These are phyloP conservation scores for Candida odintsovae DNA, from an alignment of 805 yeast species.

Conservation along the genomic window DNA sequence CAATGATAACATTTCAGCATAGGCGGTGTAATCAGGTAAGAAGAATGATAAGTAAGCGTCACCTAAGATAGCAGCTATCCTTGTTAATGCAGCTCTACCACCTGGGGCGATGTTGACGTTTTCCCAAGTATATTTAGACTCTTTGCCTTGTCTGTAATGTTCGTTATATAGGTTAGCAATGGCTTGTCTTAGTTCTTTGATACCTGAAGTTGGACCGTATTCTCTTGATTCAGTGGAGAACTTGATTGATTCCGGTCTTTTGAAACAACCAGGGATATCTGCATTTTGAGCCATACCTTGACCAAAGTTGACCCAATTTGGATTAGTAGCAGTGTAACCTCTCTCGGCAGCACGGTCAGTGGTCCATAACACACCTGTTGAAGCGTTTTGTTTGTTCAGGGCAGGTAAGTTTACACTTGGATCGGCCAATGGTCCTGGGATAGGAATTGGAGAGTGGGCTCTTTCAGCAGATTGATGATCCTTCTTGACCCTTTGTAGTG, in stretches of 20 bases:
- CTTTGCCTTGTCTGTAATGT: slow-evolving; percentile 41
- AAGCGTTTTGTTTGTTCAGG: slow-evolving; percentile 49
- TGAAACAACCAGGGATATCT: slow-evolving; percentile 51
- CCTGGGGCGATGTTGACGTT: slow-evolving; percentile 63
- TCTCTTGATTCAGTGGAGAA: slow-evolving; percentile 45
- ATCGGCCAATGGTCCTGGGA: slow-evolving; percentile 40
- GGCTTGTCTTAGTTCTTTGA: slow-evolving; percentile 47
- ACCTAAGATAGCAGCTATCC: slow-evolving; percentile 54
- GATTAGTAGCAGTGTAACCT: slow-evolving; percentile 36
- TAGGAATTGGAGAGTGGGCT: slow-evolving; percentile 40
- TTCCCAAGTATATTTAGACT: slow-evolving; percentile 51
- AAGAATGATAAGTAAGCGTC: slow-evolving; percentile 57
- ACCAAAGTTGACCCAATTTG: slow-evolving; percentile 52
- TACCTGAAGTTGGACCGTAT: slow-evolving; percentile 57
- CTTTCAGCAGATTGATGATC: slow-evolving; percentile 7
- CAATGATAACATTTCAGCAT: slow-evolving; percentile 57
- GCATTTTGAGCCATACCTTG: slow-evolving; percentile 66
- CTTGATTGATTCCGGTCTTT: slow-evolving; percentile 42
- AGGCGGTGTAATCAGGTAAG: slow-evolving; percentile 60
- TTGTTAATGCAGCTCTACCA: slow-evolving; percentile 56
- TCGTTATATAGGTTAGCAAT: slow-evolving; percentile 53
- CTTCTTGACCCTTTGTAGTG: slow-evolving; percentile 2
- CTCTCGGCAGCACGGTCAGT: slow-evolving; percentile 55
- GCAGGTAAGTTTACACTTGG: slow-evolving; percentile 49
- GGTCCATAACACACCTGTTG: slow-evolving; percentile 62